These are phyloP conservation scores for Sporisorium sorghi DNA, from an alignment of 1,284 basidiomycete species.

Conservation along the genomic window DNA sequence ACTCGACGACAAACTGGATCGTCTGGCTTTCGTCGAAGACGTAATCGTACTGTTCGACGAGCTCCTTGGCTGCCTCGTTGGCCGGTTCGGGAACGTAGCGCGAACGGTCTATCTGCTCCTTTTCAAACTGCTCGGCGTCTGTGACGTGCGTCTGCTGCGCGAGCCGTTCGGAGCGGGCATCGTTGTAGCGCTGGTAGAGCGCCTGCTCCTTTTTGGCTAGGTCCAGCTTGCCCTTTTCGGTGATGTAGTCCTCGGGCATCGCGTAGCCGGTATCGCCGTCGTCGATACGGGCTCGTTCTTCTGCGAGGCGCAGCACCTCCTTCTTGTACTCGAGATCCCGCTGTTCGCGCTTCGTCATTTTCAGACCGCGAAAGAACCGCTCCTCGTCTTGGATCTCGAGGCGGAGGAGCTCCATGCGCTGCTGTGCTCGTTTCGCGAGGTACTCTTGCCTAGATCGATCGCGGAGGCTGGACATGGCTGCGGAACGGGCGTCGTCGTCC, in stretches of 20 bases:
- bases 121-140: constrained; percentile 91
- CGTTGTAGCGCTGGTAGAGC: constrained; percentile 86
- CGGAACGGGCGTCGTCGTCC: constrained; percentile 53
- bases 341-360: constrained; percentile 82
- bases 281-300: constrained; percentile 93
- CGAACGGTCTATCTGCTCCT: constrained; percentile 87
- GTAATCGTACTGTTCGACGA: constrained; percentile 79
- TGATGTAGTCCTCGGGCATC: constrained; percentile 82
- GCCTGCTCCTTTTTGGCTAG: constrained; percentile 94
- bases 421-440: constrained; percentile 91
- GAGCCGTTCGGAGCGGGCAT: constrained; percentile 75
- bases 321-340: constrained; percentile 89
- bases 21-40: constrained; percentile 98
- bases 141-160: constrained; percentile 82
- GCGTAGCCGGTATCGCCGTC: constrained; percentile 72
- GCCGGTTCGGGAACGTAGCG: constrained; percentile 75
- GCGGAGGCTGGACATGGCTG: constrained; percentile 59
- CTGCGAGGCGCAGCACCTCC: constrained; percentile 88
- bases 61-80: constrained; percentile 69
- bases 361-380: constrained; percentile 62
- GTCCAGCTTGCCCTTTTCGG: constrained; percentile 98
- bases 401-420: constrained; percentile 92
- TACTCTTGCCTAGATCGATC: constrained; percentile 81
- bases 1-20: constrained; percentile 93
- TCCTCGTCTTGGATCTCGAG: constrained; percentile 76